A percentile compares a stretch with the other conserved stretches of the same genome.
Conservation (phyloP, 257 asterid species). For the Anisodus tanguticus region DNA sequence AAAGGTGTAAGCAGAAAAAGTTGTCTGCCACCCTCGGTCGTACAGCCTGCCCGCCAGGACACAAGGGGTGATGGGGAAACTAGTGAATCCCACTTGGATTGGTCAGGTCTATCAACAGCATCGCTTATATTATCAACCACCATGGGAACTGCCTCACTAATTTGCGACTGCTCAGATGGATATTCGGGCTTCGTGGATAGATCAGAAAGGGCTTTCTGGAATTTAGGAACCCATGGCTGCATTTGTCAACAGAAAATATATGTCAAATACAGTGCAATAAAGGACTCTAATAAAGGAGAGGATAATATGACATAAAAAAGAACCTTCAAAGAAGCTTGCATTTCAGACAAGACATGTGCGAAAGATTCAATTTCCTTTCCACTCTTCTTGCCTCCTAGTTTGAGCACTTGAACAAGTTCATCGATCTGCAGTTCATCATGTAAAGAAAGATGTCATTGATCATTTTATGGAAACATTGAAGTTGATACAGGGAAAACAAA, state of each 20-base stretch:
- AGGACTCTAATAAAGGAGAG: constrained; percentile 22
- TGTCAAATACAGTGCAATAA: not conserved
- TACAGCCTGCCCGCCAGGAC: constrained; percentile 83
- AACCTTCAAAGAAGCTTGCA: constrained; percentile 83
- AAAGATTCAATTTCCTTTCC: constrained; percentile 69
- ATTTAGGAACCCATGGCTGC: constrained; percentile 91
- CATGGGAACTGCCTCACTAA: constrained; percentile 33
- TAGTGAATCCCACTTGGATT: constrained; percentile 65
- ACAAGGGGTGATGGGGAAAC: constrained; percentile 95
- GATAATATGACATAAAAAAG: constrained; percentile 23
- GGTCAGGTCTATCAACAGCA: constrained; percentile 61
- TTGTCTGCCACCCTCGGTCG: constrained; percentile 68
- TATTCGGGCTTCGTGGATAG: constrained; percentile 41
- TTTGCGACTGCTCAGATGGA: constrained; percentile 42
- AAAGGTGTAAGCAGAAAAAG: constrained; percentile 90
- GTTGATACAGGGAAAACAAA: constrained; percentile 23
- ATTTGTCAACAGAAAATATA: constrained; percentile 26
- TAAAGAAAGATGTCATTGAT: not conserved
- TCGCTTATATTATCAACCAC: constrained; percentile 34
- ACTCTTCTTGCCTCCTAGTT: constrained; percentile 53
- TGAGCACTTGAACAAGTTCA: constrained; percentile 73
- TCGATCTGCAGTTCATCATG: constrained; percentile 66
- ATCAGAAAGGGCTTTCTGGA: constrained; percentile 55
- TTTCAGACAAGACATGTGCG: constrained; percentile 67
- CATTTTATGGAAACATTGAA: not conserved